phyloP scores from a whole-genome alignment of 2,329 filamentous ascomycete species.

The Aspergillus viridinutans region DNA sequence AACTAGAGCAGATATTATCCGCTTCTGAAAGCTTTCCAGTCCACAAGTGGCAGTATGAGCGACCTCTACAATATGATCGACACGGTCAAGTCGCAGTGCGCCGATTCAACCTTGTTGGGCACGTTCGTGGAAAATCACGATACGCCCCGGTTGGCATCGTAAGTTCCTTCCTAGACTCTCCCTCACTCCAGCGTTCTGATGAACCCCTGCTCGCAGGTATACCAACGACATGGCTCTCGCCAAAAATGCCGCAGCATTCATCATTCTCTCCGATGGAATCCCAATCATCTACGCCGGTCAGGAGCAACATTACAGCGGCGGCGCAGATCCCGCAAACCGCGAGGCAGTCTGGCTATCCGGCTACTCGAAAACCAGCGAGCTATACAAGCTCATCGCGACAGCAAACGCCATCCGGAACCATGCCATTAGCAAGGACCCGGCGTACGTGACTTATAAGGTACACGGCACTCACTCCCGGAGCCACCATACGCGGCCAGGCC shows the following conservation, averaged over 20 bases:
- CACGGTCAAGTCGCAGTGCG: conserved; percentile 30
- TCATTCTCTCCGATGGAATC: conserved; percentile 57
- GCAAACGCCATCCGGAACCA: conserved; percentile 51
- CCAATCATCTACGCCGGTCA: conserved; percentile 66
- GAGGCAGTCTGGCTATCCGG: conserved; percentile 56
- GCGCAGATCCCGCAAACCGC: conserved; percentile 49
- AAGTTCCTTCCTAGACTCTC: background rate
- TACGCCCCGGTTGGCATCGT: conserved; percentile 51
- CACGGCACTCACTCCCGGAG: background rate
- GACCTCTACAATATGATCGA: conserved; percentile 34
- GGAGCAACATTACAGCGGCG: conserved; percentile 58
- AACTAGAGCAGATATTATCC: conserved; percentile 24
- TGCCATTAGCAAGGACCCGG: conserved; percentile 34
- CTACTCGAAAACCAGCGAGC: conserved; percentile 44
- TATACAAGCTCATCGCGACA: conserved; percentile 48
- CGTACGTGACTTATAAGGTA: conserved; percentile 40
- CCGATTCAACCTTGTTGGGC: conserved; percentile 48
- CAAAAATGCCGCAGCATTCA: conserved; percentile 60
- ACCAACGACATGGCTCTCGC: conserved; percentile 42
- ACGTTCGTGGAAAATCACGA: conserved; percentile 62
- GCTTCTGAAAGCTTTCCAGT: conserved; percentile 34
- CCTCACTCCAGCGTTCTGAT: background rate
- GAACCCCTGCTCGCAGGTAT: conserved; percentile 16
- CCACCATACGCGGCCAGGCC: too few relatives aligned
- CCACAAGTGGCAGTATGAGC: conserved; percentile 30